These are phyloP conservation scores for Aspergillus candidus DNA, from an alignment of 2,329 filamentous ascomycete genomes.

Conservation along the genomic window DNA sequence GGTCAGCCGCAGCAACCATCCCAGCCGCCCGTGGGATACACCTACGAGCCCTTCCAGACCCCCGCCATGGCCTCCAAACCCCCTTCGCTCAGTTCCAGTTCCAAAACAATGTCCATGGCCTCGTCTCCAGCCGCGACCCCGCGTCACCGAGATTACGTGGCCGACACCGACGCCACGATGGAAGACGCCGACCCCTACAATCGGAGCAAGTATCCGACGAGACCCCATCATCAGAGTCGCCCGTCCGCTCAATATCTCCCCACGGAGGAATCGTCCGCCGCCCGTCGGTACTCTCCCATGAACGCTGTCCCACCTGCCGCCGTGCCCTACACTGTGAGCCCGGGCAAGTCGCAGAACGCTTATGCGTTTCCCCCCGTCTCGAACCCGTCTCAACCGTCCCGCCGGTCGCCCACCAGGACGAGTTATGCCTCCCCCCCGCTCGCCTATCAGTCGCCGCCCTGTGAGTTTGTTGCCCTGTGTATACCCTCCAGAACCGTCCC, in stretches of 20 bases:
- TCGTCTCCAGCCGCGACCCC: slow-evolving; percentile 54
- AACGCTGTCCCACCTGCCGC: slow-evolving; percentile 74
- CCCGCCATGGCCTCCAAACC: slow-evolving; percentile 29
- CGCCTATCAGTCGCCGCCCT: slow-evolving; percentile 54
- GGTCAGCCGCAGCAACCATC: slow-evolving; percentile 38
- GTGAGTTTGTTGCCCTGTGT: slow-evolving; percentile 34
- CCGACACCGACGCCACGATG: slow-evolving; percentile 75
- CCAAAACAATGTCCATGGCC: slow-evolving; percentile 49
- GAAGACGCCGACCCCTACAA: slow-evolving; percentile 84
- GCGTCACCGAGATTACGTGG: slow-evolving; percentile 58
- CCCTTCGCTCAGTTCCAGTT: slow-evolving; percentile 34
- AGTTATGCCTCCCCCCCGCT: slow-evolving; percentile 54
- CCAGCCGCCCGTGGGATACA: slow-evolving; percentile 55
- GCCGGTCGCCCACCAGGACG: slow-evolving; percentile 71
- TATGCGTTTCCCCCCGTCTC: slow-evolving; percentile 49
- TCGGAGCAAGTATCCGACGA: slow-evolving; percentile 77
- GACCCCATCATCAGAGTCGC: slow-evolving; percentile 65
- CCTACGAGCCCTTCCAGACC: slow-evolving; percentile 62
- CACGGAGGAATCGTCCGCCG: slow-evolving; percentile 72
- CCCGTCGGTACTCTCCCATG: slow-evolving; percentile 94
- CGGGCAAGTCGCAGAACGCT: slow-evolving; percentile 47
- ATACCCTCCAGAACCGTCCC: not conserved
- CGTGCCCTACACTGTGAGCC: slow-evolving; percentile 67
- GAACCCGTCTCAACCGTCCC: slow-evolving; percentile 54
- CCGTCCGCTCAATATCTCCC: slow-evolving; percentile 66